Percentiles rank a stretch among this genome's conserved stretches.
These are phyloP conservation scores for Lasiodiplodia sp. DNA, from an alignment of 2,329 filamentous ascomycete genomes.

Conservation along the genomic window DNA sequence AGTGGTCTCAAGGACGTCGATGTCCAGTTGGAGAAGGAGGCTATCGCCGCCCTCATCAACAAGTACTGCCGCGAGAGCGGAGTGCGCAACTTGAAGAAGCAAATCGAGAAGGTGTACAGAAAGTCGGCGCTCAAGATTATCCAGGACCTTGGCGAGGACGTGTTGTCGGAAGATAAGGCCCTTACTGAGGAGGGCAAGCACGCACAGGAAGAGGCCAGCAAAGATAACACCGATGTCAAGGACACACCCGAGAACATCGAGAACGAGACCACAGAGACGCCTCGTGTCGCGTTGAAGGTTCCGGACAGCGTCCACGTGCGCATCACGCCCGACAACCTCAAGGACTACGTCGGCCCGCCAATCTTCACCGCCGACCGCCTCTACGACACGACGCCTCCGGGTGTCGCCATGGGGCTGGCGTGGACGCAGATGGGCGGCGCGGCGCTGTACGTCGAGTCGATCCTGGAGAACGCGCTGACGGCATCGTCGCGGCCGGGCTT, in stretches of 20 bases:
- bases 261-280: constrained; percentile 68
- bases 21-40: constrained; percentile 83
- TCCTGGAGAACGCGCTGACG: constrained; percentile 82
- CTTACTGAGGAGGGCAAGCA: constrained; percentile 86
- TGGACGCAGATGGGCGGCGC: constrained; percentile 98
- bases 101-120: constrained; percentile 98
- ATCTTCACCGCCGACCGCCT: constrained; percentile 95
- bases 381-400: constrained; percentile 91
- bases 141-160: constrained; percentile 87
- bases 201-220: constrained; percentile 73
- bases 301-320: constrained; percentile 85
- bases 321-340: constrained; percentile 88
- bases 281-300: constrained; percentile 79
- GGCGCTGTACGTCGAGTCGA: constrained; percentile 96
- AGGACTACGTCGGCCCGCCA: constrained; percentile 95
- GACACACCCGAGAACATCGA: constrained; percentile 66
- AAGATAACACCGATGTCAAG: constrained; percentile 68
- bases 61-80: constrained; percentile 97
- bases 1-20: constrained; percentile 90
- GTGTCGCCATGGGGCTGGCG: constrained; percentile 96
- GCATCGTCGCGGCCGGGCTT: constrained; percentile 77
- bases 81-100: constrained; percentile 97
- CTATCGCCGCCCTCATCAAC: constrained; percentile 96
- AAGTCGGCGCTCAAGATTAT: constrained; percentile 98
- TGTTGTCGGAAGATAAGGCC: constrained; percentile 78